A percentile compares a stretch with the other conserved stretches of the same genome.
phyloP scores from a whole-genome alignment of 2,329 filamentous ascomycete genomes.

The Ascochyta rabiei region DNA sequence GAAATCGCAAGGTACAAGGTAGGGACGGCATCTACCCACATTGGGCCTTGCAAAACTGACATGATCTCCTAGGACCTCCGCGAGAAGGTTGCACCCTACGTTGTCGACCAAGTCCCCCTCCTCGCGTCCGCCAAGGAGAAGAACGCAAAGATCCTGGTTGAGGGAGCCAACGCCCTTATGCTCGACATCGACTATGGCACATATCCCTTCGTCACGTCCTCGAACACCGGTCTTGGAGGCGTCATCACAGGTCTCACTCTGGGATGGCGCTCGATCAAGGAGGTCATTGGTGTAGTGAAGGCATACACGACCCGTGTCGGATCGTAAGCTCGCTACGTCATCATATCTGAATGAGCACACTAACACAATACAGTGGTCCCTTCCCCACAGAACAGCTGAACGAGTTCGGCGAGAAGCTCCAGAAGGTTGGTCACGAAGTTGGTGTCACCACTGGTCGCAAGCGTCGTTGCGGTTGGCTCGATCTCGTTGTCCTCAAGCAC shows the following conservation, averaged over 20 bases:
- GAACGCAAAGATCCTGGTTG: slow-evolving; percentile 67
- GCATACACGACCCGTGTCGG: slow-evolving; percentile 69
- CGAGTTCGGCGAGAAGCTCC: slow-evolving; percentile 62
- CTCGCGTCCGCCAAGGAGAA: slow-evolving; percentile 66
- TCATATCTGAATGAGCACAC: background rate
- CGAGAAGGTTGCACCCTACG: slow-evolving; percentile 62
- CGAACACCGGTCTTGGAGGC: slow-evolving; percentile 65
- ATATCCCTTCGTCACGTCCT: slow-evolving; percentile 67
- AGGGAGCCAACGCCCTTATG: slow-evolving; percentile 73
- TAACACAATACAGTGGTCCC: slow-evolving; percentile 58
- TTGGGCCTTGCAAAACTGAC: slow-evolving; percentile 6
- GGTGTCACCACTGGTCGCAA: slow-evolving; percentile 64
- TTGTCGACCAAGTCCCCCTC: slow-evolving; percentile 71
- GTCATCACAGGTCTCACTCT: slow-evolving; percentile 68
- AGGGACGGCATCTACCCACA: slow-evolving; percentile 5
- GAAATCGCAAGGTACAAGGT: slow-evolving; percentile 69
- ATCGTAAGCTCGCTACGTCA: slow-evolving; percentile 32
- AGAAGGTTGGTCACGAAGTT: slow-evolving; percentile 61
- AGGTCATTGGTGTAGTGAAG: slow-evolving; percentile 70
- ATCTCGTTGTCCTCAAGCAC: slow-evolving; percentile 73
- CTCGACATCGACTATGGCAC: slow-evolving; percentile 65
- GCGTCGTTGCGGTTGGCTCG: slow-evolving; percentile 69
- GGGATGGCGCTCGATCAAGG: slow-evolving; percentile 65
- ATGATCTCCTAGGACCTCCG: slow-evolving; percentile 55
- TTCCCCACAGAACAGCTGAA: slow-evolving; percentile 72